phyloP scores from a whole-genome alignment of 148 eudicot genomes.

The Polygonum maritimum region DNA sequence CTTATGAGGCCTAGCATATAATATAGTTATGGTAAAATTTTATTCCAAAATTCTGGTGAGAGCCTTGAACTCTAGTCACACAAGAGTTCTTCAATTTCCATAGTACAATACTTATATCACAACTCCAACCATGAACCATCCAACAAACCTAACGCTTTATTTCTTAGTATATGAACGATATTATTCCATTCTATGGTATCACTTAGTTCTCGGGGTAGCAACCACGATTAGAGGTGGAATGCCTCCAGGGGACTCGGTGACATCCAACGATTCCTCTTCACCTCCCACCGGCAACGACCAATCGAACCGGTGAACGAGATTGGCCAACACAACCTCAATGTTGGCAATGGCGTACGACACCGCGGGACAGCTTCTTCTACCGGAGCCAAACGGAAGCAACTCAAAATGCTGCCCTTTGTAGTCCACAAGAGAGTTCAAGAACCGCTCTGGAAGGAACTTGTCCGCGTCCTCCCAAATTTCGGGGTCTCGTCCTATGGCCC shows the following conservation, averaged over 20 bases:
- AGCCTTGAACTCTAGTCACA: too few relatives aligned
- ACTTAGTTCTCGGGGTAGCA: background rate
- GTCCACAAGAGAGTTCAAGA: conserved; percentile 20
- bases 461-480: conserved; percentile 22
- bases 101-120: too few relatives aligned
- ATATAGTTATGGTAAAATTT: too few relatives aligned
- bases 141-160: too few relatives aligned
- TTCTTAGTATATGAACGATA: too few relatives aligned
- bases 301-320: conserved; percentile 6
- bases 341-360: conserved; percentile 17
- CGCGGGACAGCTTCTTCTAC: conserved; percentile 31
- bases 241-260: background rate
- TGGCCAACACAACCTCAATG: conserved; percentile 28
- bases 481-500: conserved; percentile 29
- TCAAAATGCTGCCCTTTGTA: conserved; percentile 25
- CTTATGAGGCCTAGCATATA: too few relatives aligned
- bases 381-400: conserved; percentile 34
- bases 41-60: too few relatives aligned
- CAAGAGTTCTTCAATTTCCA: too few relatives aligned
- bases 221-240: background rate
- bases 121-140: too few relatives aligned
- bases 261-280: background rate
- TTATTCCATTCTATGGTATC: too few relatives aligned
- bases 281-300: background rate
- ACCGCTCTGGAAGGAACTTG: conserved; percentile 34